Evolutionary conservation across 352 stramenopile genomes (phyloP).

Genomic region (Ochromonadaceae sp.): DNA sequence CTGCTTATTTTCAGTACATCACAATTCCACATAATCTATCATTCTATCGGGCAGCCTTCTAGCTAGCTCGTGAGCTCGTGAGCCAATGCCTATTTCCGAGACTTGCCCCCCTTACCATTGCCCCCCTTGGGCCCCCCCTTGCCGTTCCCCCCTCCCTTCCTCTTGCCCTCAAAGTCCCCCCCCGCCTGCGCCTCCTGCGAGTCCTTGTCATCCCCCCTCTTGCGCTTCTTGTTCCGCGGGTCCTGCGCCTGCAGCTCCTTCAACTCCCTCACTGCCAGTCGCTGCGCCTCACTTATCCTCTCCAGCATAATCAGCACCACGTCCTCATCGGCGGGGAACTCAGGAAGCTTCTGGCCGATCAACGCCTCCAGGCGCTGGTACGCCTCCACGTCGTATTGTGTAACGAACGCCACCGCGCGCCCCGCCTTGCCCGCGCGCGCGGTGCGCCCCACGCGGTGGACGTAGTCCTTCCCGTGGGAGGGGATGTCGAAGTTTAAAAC

Average conservation of each 20-base stretch:
- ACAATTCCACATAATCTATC: no score
- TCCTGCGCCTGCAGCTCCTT: slow-evolving; percentile 31
- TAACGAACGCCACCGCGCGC: slow-evolving; percentile 89
- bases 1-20: no score
- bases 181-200: no score
- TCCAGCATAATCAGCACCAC: slow-evolving; percentile 90
- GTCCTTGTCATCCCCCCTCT: no score
- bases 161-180: no score
- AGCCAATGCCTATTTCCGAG: no score
- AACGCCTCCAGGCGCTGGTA: slow-evolving; percentile 70
- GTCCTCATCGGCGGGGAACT: slow-evolving; percentile 59
- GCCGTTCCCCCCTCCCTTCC: no score
- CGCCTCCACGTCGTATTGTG: slow-evolving; percentile 94
- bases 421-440: slow-evolving; percentile 82
- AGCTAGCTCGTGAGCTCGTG: no score
- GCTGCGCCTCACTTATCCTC: slow-evolving; percentile 88
- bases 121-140: no score
- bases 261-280: slow-evolving; percentile 51
- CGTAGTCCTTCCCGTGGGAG: slow-evolving; percentile 95
- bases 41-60: no score
- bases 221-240: no score
- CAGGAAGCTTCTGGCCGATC: slow-evolving; percentile 51
- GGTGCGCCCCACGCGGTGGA: slow-evolving; percentile 93
- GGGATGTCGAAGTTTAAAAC: slow-evolving; percentile 99
- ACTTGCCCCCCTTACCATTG: no score